These are phyloP conservation scores for Lipomyces orientalis DNA, from an alignment of 805 yeast species.

Conservation along the genomic window DNA sequence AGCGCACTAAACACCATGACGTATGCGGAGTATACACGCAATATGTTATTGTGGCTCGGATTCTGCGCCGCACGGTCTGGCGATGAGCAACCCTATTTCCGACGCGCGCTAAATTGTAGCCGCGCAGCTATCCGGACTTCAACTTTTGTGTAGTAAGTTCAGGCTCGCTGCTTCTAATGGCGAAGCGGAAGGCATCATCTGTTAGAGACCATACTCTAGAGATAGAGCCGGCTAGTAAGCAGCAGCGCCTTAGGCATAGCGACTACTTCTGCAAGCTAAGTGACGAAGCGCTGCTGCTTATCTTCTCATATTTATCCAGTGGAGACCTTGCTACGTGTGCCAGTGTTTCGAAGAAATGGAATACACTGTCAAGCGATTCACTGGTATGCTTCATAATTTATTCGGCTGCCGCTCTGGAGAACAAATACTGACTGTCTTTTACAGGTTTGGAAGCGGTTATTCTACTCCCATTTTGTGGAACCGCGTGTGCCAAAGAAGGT, in stretches of 20 bases:
- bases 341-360: constrained; percentile 18
- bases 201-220: not conserved
- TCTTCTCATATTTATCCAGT: constrained; percentile 25
- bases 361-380: constrained; percentile 23
- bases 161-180: not conserved
- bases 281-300: constrained; percentile 28
- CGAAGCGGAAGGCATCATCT: not conserved
- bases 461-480: constrained; percentile 19
- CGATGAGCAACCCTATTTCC: no score
- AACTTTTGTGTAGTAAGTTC: not conserved
- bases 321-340: constrained; percentile 25
- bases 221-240: not conserved
- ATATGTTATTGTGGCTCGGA: not conserved
- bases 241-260: not conserved
- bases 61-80: not conserved
- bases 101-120: not conserved
- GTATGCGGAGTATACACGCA: not conserved
- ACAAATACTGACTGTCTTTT: not conserved
- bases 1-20: not conserved
- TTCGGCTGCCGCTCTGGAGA: not conserved
- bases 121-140: not conserved
- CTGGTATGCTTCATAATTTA: constrained; percentile 9
- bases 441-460: constrained; percentile 26
- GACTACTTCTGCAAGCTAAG: constrained; percentile 15
- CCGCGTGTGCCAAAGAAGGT: constrained; percentile 16